A percentile compares a stretch with the other conserved stretches of the same genome.
Evolutionary conservation across 2,329 filamentous ascomycete genomes (phyloP).

Genomic region (Mycosphaerella sp.): DNA sequence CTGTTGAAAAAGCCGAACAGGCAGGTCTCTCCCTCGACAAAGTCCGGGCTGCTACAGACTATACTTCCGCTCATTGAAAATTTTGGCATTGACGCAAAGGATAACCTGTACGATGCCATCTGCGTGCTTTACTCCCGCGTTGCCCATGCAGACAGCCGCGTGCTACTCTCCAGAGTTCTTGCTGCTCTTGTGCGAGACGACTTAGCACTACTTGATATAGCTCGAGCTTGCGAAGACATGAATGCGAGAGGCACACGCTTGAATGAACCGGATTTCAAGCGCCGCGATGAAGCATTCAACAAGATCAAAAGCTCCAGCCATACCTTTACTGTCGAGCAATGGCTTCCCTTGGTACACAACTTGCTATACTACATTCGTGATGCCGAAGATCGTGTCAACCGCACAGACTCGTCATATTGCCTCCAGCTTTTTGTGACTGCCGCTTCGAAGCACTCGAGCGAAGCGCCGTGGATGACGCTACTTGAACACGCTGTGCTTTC

Average conservation of each 20-base stretch:
- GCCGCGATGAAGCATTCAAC: conserved; percentile 69
- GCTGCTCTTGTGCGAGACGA: conserved; percentile 63
- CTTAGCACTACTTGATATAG: conserved; percentile 54
- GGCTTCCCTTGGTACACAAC: conserved; percentile 84
- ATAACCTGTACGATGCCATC: conserved; percentile 65
- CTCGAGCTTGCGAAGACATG: conserved; percentile 66
- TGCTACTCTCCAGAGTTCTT: conserved; percentile 67
- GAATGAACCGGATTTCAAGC: conserved; percentile 83
- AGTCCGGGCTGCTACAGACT: conserved; percentile 72
- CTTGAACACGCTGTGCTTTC: conserved; percentile 64
- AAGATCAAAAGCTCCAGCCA: conserved; percentile 61
- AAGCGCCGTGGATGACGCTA: conserved; percentile 48
- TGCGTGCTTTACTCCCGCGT: conserved; percentile 86
- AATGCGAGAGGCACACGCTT: conserved; percentile 73
- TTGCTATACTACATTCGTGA: conserved; percentile 80
- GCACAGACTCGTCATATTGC: conserved; percentile 74
- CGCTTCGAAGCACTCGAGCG: conserved; percentile 47
- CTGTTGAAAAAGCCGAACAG: conserved; percentile 79
- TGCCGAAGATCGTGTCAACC: conserved; percentile 80
- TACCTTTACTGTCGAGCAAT: conserved; percentile 64
- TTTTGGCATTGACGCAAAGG: conserved; percentile 17
- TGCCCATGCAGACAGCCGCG: conserved; percentile 70
- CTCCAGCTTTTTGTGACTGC: conserved; percentile 70
- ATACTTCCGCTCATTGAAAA: conserved; percentile 61
- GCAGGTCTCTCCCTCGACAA: conserved; percentile 74